Evolutionary conservation across 257 asterid genomes (phyloP).

Genomic region (Plantago major): DNA sequence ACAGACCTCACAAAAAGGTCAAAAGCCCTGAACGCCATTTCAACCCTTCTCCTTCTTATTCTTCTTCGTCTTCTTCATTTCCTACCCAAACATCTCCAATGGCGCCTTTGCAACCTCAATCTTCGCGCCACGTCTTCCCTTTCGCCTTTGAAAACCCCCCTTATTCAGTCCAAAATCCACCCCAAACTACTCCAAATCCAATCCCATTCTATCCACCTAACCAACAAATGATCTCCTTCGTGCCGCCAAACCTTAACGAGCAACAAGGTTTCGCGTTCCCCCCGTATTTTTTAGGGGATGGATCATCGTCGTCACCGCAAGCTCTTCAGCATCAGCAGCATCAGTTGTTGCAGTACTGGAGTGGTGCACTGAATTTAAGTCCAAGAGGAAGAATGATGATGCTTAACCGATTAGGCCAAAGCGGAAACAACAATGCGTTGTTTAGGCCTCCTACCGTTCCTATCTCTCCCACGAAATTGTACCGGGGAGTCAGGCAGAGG

Average conservation of each 20-base stretch:
- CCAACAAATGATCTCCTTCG: slow-evolving; percentile 82
- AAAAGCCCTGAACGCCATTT: slow-evolving; percentile 52
- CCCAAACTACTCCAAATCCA: slow-evolving; percentile 14
- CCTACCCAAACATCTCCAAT: slow-evolving; percentile 23
- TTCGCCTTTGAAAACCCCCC: slow-evolving; percentile 50
- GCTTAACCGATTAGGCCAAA: slow-evolving; percentile 51
- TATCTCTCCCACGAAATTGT: slow-evolving; percentile 51
- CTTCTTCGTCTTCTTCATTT: slow-evolving; percentile 16
- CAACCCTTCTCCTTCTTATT: slow-evolving; percentile 13
- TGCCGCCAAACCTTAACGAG: slow-evolving; percentile 31
- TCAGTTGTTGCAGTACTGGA: slow-evolving; percentile 63
- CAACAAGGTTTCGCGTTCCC: slow-evolving; percentile 43
- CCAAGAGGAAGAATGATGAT: slow-evolving; percentile 78
- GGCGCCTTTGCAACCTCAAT: slow-evolving; percentile 17
- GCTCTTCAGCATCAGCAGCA: slow-evolving; percentile 41
- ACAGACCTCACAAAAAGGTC: slow-evolving; percentile 57
- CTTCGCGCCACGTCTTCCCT: slow-evolving; percentile 54
- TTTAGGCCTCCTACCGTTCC: slow-evolving; percentile 47
- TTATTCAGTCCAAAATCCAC: slow-evolving; percentile 22
- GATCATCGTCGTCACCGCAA: slow-evolving; percentile 5
- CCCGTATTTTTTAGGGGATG: slow-evolving; percentile 57
- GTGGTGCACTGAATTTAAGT: slow-evolving; percentile 64
- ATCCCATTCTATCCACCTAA: slow-evolving; percentile 43
- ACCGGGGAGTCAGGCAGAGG: slow-evolving; percentile 90
- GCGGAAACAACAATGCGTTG: slow-evolving; percentile 7